Percentiles rank a stretch among this genome's conserved stretches.
These are phyloP conservation scores for Penicillium ucsense DNA, from an alignment of 495 filamentous ascomycete genomes.

Conservation along the genomic window DNA sequence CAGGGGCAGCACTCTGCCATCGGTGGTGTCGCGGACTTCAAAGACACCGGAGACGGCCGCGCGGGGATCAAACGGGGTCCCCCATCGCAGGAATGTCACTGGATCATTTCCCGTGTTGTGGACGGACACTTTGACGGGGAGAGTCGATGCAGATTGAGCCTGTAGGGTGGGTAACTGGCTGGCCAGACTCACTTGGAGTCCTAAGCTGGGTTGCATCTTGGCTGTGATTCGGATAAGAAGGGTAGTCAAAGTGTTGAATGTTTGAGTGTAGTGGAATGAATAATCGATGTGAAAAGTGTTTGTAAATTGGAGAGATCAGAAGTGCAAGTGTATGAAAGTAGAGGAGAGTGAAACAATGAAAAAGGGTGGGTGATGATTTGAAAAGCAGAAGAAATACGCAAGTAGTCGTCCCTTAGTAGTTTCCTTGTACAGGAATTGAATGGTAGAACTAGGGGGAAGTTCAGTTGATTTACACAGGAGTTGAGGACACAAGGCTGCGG, in stretches of 20 bases:
- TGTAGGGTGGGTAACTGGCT: constrained; percentile 5
- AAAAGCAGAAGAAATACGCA: too few species aligned
- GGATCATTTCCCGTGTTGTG: constrained; percentile 29
- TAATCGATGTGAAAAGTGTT: background rate
- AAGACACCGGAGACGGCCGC: constrained; percentile 39
- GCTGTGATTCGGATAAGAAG: background rate
- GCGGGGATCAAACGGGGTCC: constrained; percentile 37
- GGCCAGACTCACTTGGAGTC: constrained; percentile 15
- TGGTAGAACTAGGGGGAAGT: too few species aligned
- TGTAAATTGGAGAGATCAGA: too few species aligned
- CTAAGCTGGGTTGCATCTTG: constrained; percentile 4
- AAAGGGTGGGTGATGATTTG: too few species aligned
- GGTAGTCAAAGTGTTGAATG: background rate
- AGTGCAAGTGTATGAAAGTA: too few species aligned
- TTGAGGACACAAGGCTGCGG: too few species aligned
- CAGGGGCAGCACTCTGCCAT: constrained; percentile 21
- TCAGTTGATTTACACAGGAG: too few species aligned
- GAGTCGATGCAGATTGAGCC: constrained; percentile 7
- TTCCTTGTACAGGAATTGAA: too few species aligned
- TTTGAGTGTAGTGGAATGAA: background rate
- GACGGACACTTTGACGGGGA: constrained; percentile 25
- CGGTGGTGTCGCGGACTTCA: constrained; percentile 25
- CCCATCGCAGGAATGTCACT: constrained; percentile 40
- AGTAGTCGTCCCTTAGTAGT: too few species aligned
- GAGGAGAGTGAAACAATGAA: too few species aligned